Evolutionary conservation across 495 filamentous ascomycete species (phyloP).

Genomic region (Aspergillus nanangensis): DNA sequence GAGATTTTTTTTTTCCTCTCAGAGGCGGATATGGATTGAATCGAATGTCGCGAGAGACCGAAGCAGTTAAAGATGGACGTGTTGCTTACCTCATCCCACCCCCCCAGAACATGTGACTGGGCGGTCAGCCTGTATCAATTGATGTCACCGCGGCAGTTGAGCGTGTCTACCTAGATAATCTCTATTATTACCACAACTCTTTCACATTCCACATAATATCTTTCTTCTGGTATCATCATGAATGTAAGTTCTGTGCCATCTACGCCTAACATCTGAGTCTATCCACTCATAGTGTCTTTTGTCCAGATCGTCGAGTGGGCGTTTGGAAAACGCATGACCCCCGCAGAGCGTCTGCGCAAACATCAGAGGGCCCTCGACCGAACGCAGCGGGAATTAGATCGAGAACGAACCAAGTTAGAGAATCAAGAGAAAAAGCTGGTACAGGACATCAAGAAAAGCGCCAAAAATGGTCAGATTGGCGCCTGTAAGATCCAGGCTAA

Average conservation of each 20-base stretch:
- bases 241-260: constrained; percentile 45
- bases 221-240: constrained; percentile 37
- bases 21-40: too few relatives aligned
- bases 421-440: constrained; percentile 98
- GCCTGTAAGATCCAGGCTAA: constrained; percentile 97
- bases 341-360: constrained; percentile 91
- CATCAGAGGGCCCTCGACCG: constrained; percentile 96
- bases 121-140: not conserved
- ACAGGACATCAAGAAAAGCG: constrained; percentile 92
- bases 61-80: constrained; percentile 13
- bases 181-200: not conserved
- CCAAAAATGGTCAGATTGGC: constrained; percentile 94
- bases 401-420: constrained; percentile 90
- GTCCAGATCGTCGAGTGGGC: constrained; percentile 92
- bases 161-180: too few relatives aligned
- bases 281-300: constrained; percentile 9
- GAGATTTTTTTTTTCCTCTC: constrained; percentile 6
- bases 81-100: not conserved
- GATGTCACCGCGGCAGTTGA: constrained; percentile 1
- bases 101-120: not conserved
- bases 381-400: constrained; percentile 91
- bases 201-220: not conserved
- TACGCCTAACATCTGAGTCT: constrained; percentile 8
- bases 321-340: constrained; percentile 97
- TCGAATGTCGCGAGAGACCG: too few relatives aligned